Evolutionary conservation across 805 yeast genomes (phyloP).

Genomic region (Middelhovenomyces tepae): DNA sequence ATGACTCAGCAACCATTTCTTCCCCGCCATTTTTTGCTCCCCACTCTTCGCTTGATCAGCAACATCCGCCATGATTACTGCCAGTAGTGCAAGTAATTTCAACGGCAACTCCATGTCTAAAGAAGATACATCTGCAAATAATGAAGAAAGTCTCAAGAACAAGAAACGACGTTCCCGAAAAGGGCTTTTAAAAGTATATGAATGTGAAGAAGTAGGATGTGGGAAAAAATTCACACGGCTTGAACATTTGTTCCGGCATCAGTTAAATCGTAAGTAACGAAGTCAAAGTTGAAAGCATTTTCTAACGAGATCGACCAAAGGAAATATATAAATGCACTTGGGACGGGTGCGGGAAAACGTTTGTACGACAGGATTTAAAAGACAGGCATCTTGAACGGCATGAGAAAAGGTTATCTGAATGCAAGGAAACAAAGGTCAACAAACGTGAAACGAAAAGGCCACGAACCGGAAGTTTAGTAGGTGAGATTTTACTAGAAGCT

Average conservation of each 20-base stretch:
- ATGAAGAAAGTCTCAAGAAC: constrained; percentile 9
- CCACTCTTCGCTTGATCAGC: no score
- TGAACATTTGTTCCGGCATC: constrained; percentile 23
- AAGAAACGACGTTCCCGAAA: constrained; percentile 20
- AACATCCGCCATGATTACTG: no score
- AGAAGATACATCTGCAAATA: not conserved
- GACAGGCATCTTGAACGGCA: constrained; percentile 28
- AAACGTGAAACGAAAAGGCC: not conserved
- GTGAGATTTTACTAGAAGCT: no score
- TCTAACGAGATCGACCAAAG: constrained; percentile 25
- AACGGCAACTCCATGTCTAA: no score
- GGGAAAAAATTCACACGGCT: constrained; percentile 22
- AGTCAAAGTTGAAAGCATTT: not conserved
- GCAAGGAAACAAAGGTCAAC: constrained; percentile 4
- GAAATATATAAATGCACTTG: constrained; percentile 27
- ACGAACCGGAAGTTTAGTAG: no score
- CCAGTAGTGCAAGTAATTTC: no score
- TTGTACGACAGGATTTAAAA: constrained; percentile 30
- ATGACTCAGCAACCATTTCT: no score
- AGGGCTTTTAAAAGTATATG: constrained; percentile 22
- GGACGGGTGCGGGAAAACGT: constrained; percentile 26
- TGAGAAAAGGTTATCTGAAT: constrained; percentile 11
- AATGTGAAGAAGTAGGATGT: constrained; percentile 22
- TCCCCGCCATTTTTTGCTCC: no score
- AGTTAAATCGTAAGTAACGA: constrained; percentile 19